Evolutionary conservation across 1,284 basidiomycete species (phyloP), one percentile per base, ranked within the genome.

Genomic region (Leccinum fallax): DNA sequence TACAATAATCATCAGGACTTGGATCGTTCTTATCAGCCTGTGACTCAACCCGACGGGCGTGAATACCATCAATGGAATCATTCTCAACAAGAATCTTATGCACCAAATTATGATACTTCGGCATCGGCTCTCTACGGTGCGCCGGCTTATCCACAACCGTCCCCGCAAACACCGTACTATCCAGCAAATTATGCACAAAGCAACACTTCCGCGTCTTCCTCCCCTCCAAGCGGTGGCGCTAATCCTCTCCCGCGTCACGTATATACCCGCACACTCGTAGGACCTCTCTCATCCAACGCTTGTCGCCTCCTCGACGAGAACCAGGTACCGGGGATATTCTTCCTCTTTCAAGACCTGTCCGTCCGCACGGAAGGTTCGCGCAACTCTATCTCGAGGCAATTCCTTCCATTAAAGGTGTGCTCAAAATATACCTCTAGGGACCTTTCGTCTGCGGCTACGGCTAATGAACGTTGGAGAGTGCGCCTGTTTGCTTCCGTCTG

Each of bases 211-310:
- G 74, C 76, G 0, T 70, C 75, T 0, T 71, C 75, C 3, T 71
- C 76, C 8, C 71, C 77, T 49, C 72, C 72, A 65, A 71, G 74
- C 38, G 74, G 78, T 9, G 74, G 75, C 15, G 74, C 77, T 24
- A 66, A 66, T 55, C 80, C 85, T 40, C 77, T 83, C 59, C 81
- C 86, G 24, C 81, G 87, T 21, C 85, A 87, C 69, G 84, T 86
- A 5, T 94, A 93, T 74, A 92, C 90, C 5, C 86, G 93, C 55
- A 95, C 94, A 1, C 84, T 97, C 5, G 93, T 97, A 61, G 94
- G 94, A 8, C 92, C 93, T 2, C 81, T 95, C 19, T 90, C 90
- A 26, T 87, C 93, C 15, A 92, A 92, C 70, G 94, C 93, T 28
- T 90, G 89, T 72, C 86, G 90, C 53, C 80, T 96, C 61, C 78